A percentile compares a stretch with the other conserved stretches of the same genome.
These are phyloP conservation scores for Penicillium arizonense DNA, from an alignment of 495 filamentous ascomycete genomes.

Conservation along the genomic window DNA sequence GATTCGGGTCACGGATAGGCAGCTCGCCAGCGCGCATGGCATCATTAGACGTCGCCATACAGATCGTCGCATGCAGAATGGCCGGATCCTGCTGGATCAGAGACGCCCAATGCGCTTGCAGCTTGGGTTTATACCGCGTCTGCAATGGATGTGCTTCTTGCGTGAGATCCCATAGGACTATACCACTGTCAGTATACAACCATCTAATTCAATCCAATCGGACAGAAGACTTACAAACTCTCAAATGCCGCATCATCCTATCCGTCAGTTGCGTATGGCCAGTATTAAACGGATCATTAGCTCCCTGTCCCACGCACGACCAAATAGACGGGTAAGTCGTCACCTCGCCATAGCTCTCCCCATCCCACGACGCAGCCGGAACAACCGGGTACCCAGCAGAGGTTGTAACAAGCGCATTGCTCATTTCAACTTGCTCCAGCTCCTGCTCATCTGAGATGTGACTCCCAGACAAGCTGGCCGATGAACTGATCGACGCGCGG, in stretches of 20 bases:
- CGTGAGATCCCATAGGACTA: constrained; percentile 44
- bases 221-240: constrained; percentile 33
- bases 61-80: constrained; percentile 42
- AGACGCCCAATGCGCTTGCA: constrained; percentile 42
- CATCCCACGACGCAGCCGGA: constrained; percentile 10
- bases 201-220: not conserved
- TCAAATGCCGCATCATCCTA: constrained; percentile 43
- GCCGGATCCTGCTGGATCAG: constrained; percentile 42
- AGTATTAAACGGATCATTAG: constrained; percentile 42
- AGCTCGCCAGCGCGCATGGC: constrained; percentile 39
- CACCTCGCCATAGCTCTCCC: constrained; percentile 8
- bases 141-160: constrained; percentile 42
- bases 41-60: constrained; percentile 41
- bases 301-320: constrained; percentile 32
- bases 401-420: constrained; percentile 11
- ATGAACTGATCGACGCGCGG: constrained; percentile 6
- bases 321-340: constrained; percentile 20
- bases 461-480: constrained; percentile 11
- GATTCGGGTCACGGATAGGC: constrained; percentile 36
- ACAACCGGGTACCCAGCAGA: constrained; percentile 6
- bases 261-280: constrained; percentile 42
- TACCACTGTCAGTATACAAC: constrained; percentile 10
- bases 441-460: constrained; percentile 8
- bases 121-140: constrained; percentile 34
- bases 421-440: constrained; percentile 7